Base-by-base conservation (phyloP, 2,329 filamentous ascomycete genomes). In the Claviceps sorghi region DNA sequence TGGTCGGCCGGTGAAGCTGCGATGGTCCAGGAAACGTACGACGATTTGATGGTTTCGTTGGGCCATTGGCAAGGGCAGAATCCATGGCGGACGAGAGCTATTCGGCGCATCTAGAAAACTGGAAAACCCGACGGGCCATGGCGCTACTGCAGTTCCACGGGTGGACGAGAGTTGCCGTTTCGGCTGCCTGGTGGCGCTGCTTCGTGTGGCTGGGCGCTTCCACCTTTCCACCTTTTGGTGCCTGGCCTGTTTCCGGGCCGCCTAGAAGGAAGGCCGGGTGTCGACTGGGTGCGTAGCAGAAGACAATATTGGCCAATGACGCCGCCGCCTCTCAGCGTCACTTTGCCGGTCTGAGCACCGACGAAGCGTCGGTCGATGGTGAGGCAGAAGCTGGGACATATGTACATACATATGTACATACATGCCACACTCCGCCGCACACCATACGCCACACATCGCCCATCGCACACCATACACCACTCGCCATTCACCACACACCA, bases 101-200 rank as follows among this genome's bases (percentile, higher is more conserved):
- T 29, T 49, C 11, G 13, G 36, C 17, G 21, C 46, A 26, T 29
- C n/a, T 21, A 22, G 46, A 29, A n/a, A n/a, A n/a, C n/a, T n/a
- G n/a, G n/a, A 21, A 38, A 13, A 15, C 29, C 21, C 11, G 36
- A 19, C 15, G 6, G 21, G 22, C n/a, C 13, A 48, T 29, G 22
- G 36, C 30, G 36, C 22, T 49, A 49, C 45, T 1, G 48, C 36
- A 21, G 19, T 44, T 44, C 26, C 19, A 50, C 30, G 48, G n/a
- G 26, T 26, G 26, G 26, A 26, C 26, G 26, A 26, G 26, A 26
- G 26, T 26, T 26, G 51, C 47, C 32, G 46, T 53, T 53, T 44
- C 32, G 51, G 51, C 51, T 43, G 47, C 48, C 45, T 26, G 26
- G 46, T 49, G 51, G 53, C 51, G 51, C 29, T 29, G 44, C 30